phyloP scores from a whole-genome alignment of 2,329 filamentous ascomycete species.

The Nigrospora sphaerica region DNA sequence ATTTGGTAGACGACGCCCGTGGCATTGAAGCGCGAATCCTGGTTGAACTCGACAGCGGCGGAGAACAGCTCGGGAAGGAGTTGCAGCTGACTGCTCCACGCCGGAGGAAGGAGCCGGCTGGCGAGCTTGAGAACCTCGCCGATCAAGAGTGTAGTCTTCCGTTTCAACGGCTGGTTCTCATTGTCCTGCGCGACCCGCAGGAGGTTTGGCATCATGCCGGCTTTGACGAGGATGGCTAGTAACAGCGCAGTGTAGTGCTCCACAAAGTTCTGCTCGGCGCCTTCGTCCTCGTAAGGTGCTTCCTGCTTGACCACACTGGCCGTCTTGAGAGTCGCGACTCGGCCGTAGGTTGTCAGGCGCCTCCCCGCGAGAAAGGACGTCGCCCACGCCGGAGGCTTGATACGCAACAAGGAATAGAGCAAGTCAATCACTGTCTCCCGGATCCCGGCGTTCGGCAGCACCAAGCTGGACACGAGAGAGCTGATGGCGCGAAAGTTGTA shows the following conservation, averaged over 20 bases:
- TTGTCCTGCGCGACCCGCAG: constrained; percentile 61
- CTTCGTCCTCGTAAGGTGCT: constrained; percentile 55
- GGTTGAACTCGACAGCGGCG: constrained; percentile 64
- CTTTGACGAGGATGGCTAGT: constrained; percentile 75
- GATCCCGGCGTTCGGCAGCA: constrained; percentile 47
- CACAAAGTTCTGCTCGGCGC: constrained; percentile 74
- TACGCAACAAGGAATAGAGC: constrained; percentile 71
- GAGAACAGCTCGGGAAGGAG: constrained; percentile 80
- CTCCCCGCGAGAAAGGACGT: constrained; percentile 90
- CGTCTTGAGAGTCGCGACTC: constrained; percentile 76
- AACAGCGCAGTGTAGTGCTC: constrained; percentile 91
- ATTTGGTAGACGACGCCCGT: constrained; percentile 95
- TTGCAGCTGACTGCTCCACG: constrained; percentile 79
- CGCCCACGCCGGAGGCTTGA: constrained; percentile 92
- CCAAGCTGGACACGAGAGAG: constrained; percentile 64
- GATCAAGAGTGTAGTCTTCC: constrained; percentile 85
- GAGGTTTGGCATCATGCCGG: constrained; percentile 60
- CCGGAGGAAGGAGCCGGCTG: constrained; percentile 73
- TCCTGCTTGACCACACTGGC: constrained; percentile 38
- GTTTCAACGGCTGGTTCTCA: constrained; percentile 63
- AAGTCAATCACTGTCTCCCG: constrained; percentile 81
- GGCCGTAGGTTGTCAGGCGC: constrained; percentile 90
- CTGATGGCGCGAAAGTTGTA: constrained; percentile 78
- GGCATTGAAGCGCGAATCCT: constrained; percentile 69
- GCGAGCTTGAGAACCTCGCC: constrained; percentile 88